A percentile compares a stretch with the other conserved stretches of the same genome.
Conservation (phyloP, 495 filamentous ascomycete species). For the Trichoderma orchidacearum region DNA sequence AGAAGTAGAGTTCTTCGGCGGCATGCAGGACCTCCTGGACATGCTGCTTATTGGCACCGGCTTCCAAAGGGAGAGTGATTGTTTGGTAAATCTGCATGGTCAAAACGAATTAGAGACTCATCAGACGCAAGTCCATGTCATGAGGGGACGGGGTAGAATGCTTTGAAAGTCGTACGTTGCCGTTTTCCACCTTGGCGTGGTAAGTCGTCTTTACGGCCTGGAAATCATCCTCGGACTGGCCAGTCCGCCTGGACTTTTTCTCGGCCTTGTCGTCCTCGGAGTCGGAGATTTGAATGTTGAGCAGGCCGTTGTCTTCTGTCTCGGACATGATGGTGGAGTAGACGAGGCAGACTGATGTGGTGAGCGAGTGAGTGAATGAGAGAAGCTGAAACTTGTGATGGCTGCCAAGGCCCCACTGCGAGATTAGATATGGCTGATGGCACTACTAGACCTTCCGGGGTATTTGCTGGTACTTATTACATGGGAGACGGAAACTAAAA, state of each 20-base stretch:
- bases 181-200: constrained; percentile 28
- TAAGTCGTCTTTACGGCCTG: constrained; percentile 22
- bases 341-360: neutral
- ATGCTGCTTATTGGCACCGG: constrained; percentile 20
- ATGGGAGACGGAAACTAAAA: no score
- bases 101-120: neutral
- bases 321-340: neutral
- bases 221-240: constrained; percentile 29
- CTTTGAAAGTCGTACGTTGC: constrained; percentile 18
- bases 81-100: constrained; percentile 23
- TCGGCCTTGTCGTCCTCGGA: neutral
- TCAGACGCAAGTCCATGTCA: neutral
- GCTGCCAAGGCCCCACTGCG: no score
- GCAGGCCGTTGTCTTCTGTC: neutral
- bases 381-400: neutral
- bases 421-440: neutral
- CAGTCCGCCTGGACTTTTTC: constrained; percentile 10
- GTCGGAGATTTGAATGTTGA: constrained; percentile 1
- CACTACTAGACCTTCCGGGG: neutral
- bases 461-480: no score
- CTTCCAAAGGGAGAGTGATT: constrained; percentile 21
- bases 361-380: neutral
- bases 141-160: neutral
- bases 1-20: constrained; percentile 44
- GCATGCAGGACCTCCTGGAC: constrained; percentile 36